phyloP scores from a whole-genome alignment of 192 early-diverging fungal species.

The Chytriomyces sp. region DNA sequence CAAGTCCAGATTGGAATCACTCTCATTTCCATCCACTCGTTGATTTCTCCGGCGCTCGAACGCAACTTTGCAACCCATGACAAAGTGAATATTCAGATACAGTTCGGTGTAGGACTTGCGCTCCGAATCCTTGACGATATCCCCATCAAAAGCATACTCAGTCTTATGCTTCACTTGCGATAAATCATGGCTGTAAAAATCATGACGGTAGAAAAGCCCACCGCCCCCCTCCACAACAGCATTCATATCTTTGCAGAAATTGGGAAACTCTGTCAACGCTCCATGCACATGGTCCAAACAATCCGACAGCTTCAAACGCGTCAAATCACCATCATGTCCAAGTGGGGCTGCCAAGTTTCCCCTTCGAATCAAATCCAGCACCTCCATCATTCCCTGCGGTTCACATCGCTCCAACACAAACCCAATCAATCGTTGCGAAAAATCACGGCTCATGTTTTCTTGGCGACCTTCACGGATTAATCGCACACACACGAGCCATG shows the following conservation, averaged over 20 bases:
- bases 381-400: slow-evolving; percentile 21
- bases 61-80: neutral
- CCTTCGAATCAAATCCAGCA: slow-evolving; percentile 22
- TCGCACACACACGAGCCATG: slow-evolving; percentile 38
- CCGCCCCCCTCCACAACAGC: neutral
- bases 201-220: neutral
- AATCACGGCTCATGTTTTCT: neutral
- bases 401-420: slow-evolving; percentile 35
- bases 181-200: neutral
- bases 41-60: slow-evolving; percentile 15
- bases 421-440: slow-evolving; percentile 17
- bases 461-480: slow-evolving; percentile 13
- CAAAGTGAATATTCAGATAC: slow-evolving; percentile 21
- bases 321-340: slow-evolving; percentile 6
- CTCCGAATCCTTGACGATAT: neutral
- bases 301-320: neutral
- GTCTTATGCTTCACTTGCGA: neutral
- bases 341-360: neutral
- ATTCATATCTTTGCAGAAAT: neutral
- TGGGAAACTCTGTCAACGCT: slow-evolving; percentile 18
- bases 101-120: neutral
- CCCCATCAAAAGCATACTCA: neutral
- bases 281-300: slow-evolving; percentile 24
- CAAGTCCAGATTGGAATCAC: neutral
- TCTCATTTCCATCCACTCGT: neutral